Base-by-base conservation (phyloP, 2,329 filamentous ascomycete species). In the Aureobasidium lini region DNA sequence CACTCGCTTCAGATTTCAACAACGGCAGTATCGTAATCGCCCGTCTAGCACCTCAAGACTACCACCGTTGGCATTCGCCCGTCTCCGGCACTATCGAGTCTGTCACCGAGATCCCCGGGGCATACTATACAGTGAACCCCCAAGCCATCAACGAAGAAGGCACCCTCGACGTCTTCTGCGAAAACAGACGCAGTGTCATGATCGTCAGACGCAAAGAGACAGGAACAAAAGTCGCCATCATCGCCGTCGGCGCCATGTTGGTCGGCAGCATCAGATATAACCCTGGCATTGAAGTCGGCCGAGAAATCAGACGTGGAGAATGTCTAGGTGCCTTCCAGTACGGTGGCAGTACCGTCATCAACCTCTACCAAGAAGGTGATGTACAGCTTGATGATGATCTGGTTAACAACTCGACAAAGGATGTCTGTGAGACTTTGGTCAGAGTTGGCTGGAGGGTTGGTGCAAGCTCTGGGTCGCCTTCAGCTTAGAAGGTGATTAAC, bases 241-340 rank as follows among this genome's bases (percentile, higher is more conserved):
- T 77, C 15, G 75, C 75, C 4, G 73, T 76, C 1, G 75, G 75
- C 8, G 75, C 75, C 2, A 77, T 77, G 75, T 66, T 77, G 28
- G 75, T 77, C 0, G 75, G 75, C 2, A 72, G 68, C 23, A 75
- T 77, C 62, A 69, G 69, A 46, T 76, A 76, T 60, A 68, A 72
- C n/a, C 53, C 63, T 13, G 74, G 70, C 29, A 64, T 74, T n/a
- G 64, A 66, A 29, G 50, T 64, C 7, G 74, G 72, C 1, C 64
- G 64, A 7, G 62, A 68, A 5, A 67, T 76, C 23, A 61, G 66
- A 50, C 63, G 74, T 53, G 75, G 74, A 1, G 70, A 76, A 60
- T 75, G 74, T 63, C 60, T 76, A 23, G 75, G 75, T 4, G 67
- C 68, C 6, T 77, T 77, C 57, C 67, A 70, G 11, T 77, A 76